phyloP scores from a whole-genome alignment of 345 rosid genomes.

The Lepidium aucheri region DNA sequence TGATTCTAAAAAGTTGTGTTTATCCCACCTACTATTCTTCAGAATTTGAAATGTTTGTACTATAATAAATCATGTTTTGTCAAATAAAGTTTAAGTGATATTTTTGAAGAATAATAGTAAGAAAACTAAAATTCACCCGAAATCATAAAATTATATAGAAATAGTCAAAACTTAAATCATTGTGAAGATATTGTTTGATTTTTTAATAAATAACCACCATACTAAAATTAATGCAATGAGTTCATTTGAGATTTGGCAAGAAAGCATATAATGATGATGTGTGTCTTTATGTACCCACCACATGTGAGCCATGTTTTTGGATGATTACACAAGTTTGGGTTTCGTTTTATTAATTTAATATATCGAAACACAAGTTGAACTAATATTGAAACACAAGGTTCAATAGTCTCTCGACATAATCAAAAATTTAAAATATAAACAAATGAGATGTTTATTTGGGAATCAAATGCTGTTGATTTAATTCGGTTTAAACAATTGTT shows the following conservation, averaged over 20 bases:
- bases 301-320: constrained; percentile 23
- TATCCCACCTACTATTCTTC: no score
- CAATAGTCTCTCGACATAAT: constrained; percentile 19
- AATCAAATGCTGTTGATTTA: constrained; percentile 17
- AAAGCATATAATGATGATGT: constrained; percentile 2
- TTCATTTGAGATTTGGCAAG: constrained; percentile 6
- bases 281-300: constrained; percentile 24
- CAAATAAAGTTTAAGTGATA: neutral
- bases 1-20: no score
- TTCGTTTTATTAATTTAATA: constrained; percentile 8
- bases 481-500: neutral
- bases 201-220: neutral
- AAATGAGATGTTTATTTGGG: neutral
- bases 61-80: no score
- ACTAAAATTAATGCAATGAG: neutral
- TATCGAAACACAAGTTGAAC: constrained; percentile 7
- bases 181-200: neutral
- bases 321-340: constrained; percentile 11
- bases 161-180: neutral
- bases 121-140: neutral
- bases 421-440: constrained; percentile 5
- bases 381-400: constrained; percentile 11
- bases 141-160: neutral
- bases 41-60: no score
- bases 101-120: neutral